A percentile compares a stretch with the other conserved stretches of the same genome.
These are phyloP conservation scores for Hawksworthiomyces lignivorus DNA, from an alignment of 2,329 filamentous ascomycete genomes.

Conservation along the genomic window DNA sequence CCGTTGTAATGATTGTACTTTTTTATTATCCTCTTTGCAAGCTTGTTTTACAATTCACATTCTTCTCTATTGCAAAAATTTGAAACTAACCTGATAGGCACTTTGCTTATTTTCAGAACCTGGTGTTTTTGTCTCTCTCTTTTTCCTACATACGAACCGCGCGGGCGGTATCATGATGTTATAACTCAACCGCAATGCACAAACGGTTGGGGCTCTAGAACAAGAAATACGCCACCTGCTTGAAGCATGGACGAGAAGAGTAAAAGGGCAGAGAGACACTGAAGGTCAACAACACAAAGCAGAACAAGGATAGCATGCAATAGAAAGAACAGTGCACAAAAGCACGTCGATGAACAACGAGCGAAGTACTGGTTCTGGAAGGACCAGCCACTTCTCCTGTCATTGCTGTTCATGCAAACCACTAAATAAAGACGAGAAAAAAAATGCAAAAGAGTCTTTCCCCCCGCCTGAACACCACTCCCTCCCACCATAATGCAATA, in stretches of 20 bases:
- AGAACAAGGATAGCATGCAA: no score
- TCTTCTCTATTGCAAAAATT: no score
- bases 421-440: no score
- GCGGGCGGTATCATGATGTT: conserved; percentile 1
- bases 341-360: no score
- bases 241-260: not conserved
- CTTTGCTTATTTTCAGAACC: not conserved
- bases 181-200: conserved; percentile 2
- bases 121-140: not conserved
- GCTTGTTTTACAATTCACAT: no score
- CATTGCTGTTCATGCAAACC: no score
- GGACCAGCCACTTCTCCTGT: no score
- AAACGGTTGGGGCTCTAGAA: conserved; percentile 4
- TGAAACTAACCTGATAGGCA: not conserved
- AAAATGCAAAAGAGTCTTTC: not conserved
- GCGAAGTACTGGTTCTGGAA: no score
- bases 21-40: no score
- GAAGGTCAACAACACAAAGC: not conserved
- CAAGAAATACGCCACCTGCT: no score
- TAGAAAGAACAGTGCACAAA: no score
- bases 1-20: no score
- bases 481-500: conserved; percentile 2
- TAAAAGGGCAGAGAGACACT: not conserved
- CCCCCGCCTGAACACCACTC: not conserved
- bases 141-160: conserved; percentile 4